phyloP scores from a whole-genome alignment of 2,329 filamentous ascomycete species.

The Talaromyces sp. region DNA sequence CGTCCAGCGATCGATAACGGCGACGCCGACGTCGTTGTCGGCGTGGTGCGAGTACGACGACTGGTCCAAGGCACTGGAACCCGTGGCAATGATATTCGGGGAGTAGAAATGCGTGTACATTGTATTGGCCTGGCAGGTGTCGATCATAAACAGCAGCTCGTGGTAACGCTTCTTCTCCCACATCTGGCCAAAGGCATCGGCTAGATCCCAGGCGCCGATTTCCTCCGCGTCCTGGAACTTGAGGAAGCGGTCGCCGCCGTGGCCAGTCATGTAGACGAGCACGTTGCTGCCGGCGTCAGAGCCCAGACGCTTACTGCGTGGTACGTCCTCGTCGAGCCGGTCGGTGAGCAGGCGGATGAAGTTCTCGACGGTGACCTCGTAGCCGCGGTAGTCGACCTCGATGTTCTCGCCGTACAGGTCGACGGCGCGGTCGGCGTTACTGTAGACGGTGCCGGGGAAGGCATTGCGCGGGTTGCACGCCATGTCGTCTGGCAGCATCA shows the following conservation, averaged over 20 bases:
- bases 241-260: conserved; percentile 94
- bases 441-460: conserved; percentile 96
- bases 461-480: conserved; percentile 98
- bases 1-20: conserved; percentile 96
- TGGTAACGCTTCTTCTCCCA: conserved; percentile 99
- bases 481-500: conserved; percentile 99
- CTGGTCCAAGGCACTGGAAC: conserved; percentile 92
- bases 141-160: conserved; percentile 99
- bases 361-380: conserved; percentile 98
- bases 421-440: conserved; percentile 90
- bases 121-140: conserved; percentile 98
- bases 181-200: conserved; percentile 98
- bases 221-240: conserved; percentile 99
- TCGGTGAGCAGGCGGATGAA: conserved; percentile 95
- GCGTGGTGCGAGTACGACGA: conserved; percentile 97
- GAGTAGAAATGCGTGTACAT: conserved; percentile 99
- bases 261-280: conserved; percentile 97
- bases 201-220: conserved; percentile 91
- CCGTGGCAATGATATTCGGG: conserved; percentile 95
- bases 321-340: conserved; percentile 89
- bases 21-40: conserved; percentile 95
- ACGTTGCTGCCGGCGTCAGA: conserved; percentile 97
- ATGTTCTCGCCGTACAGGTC: conserved; percentile 98
- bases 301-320: conserved; percentile 84
- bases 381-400: conserved; percentile 95